A percentile compares a stretch with the other conserved stretches of the same genome.
phyloP scores from a whole-genome alignment of 108 stramenopile genomes.

The Cylindrotheca fusiformis region DNA sequence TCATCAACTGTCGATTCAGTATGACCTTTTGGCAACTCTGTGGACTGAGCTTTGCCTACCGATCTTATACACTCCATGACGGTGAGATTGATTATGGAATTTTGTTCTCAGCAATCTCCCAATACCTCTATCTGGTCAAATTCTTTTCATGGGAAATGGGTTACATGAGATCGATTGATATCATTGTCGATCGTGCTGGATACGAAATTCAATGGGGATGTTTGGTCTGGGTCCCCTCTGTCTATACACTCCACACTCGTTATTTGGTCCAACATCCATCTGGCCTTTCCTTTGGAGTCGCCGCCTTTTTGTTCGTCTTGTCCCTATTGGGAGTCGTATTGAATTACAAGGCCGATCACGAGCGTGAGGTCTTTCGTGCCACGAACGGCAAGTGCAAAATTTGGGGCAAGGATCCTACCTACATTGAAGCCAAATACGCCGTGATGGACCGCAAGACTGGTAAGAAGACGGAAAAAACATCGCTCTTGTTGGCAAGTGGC shows the following conservation, averaged over 20 bases:
- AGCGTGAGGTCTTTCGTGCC: constrained; percentile 92
- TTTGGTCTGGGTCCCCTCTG: constrained; percentile 96
- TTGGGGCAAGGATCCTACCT: constrained; percentile 87
- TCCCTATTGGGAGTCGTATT: constrained; percentile 74
- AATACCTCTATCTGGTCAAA: constrained; percentile 94
- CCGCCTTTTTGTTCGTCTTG: constrained; percentile 58
- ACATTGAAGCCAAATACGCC: constrained; percentile 90
- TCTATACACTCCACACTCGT: constrained; percentile 90
- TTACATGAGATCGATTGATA: constrained; percentile 99
- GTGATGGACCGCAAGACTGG: constrained; percentile 61
- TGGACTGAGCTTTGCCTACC: constrained; percentile 50
- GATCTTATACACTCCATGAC: constrained; percentile 46
- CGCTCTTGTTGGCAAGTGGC: constrained; percentile 35
- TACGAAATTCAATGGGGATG: constrained; percentile 99
- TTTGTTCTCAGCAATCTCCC: constrained; percentile 68
- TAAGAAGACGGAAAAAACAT: constrained; percentile 38
- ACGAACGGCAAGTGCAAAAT: constrained; percentile 76
- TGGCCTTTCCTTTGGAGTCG: constrained; percentile 54
- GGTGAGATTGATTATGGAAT: constrained; percentile 54
- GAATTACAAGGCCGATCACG: constrained; percentile 97
- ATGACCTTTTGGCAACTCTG: constrained; percentile 97
- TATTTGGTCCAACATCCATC: constrained; percentile 86
- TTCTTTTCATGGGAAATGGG: constrained; percentile 99
- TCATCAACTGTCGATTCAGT: constrained; percentile 96
- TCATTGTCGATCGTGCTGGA: constrained; percentile 71